Percentiles rank a stretch among this genome's conserved stretches.
phyloP scores from a whole-genome alignment of 192 early-diverging fungal genomes.

The Lobulomyces angularis region DNA sequence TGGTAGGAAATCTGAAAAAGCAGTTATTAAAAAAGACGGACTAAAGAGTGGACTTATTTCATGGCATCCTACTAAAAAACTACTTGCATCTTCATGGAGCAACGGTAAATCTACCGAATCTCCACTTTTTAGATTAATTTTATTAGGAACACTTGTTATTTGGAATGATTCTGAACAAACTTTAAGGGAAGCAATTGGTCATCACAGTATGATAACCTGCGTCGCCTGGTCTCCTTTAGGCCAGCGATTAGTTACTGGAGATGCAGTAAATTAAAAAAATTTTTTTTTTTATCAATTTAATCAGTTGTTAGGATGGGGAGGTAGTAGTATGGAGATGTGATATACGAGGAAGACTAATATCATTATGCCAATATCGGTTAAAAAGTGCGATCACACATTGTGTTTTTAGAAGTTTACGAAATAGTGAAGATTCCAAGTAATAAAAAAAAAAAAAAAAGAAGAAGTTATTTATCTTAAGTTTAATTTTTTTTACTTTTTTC shows the following conservation, averaged over 20 bases:
- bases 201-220: slow-evolving; percentile 13
- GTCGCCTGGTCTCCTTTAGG: slow-evolving; percentile 33
- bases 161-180: slow-evolving; percentile 30
- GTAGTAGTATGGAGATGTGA: slow-evolving; percentile 46
- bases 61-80: slow-evolving; percentile 21
- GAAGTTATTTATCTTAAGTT: too few species aligned
- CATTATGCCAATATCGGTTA: slow-evolving; percentile 35
- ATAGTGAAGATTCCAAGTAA: too few species aligned
- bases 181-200: slow-evolving; percentile 31
- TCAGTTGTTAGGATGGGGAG: slow-evolving; percentile 20
- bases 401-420: too few species aligned
- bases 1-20: too few species aligned
- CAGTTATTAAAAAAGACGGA: too few species aligned
- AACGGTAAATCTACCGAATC: too few species aligned
- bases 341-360: slow-evolving; percentile 19
- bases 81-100: slow-evolving; percentile 21
- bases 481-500: too few species aligned
- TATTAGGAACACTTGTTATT: slow-evolving; percentile 23
- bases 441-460: too few species aligned
- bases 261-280: slow-evolving; percentile 10
- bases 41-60: too few species aligned
- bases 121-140: too few species aligned
- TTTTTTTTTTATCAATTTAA: not conserved
- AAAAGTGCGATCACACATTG: slow-evolving; percentile 10
- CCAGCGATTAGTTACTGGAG: slow-evolving; percentile 30